Conservation (phyloP, 129 eudicot species). For the Calendula officinalis region DNA sequence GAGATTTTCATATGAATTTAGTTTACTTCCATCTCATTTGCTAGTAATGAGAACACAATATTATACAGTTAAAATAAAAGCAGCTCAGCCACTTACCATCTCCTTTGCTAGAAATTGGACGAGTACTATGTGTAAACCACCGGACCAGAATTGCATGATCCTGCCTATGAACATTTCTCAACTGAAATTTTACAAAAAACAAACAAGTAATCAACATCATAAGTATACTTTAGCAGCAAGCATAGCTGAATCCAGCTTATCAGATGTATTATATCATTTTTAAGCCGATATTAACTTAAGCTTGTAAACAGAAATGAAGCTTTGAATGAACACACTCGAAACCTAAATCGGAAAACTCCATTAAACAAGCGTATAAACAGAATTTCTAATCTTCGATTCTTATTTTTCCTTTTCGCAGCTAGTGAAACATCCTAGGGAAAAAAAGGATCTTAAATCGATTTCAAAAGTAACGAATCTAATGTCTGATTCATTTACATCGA, state of each 20-base stretch:
- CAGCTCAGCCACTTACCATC: slow-evolving; percentile 47
- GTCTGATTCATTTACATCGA: slow-evolving; percentile 7
- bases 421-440: neutral
- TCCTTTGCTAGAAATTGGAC: slow-evolving; percentile 34
- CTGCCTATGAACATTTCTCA: slow-evolving; percentile 43
- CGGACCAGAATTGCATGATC: slow-evolving; percentile 51
- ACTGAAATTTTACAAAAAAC: slow-evolving; percentile 36
- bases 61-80: slow-evolving; percentile 1
- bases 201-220: slow-evolving; percentile 7
- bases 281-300: neutral
- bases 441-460: neutral
- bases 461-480: slow-evolving; percentile 21
- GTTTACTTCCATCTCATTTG: neutral
- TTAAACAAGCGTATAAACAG: slow-evolving; percentile 2
- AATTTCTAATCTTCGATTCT: neutral
- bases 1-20: neutral
- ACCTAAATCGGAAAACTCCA: slow-evolving; percentile 16
- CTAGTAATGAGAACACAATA: too few relatives aligned
- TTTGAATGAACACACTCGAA: neutral
- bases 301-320: neutral
- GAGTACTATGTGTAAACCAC: slow-evolving; percentile 47
- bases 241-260: neutral
- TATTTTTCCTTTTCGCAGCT: neutral
- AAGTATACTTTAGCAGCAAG: neutral
- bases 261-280: neutral